Conservation (phyloP, 768 basidiomycete genomes). For the Phanerochaete sordida region DNA sequence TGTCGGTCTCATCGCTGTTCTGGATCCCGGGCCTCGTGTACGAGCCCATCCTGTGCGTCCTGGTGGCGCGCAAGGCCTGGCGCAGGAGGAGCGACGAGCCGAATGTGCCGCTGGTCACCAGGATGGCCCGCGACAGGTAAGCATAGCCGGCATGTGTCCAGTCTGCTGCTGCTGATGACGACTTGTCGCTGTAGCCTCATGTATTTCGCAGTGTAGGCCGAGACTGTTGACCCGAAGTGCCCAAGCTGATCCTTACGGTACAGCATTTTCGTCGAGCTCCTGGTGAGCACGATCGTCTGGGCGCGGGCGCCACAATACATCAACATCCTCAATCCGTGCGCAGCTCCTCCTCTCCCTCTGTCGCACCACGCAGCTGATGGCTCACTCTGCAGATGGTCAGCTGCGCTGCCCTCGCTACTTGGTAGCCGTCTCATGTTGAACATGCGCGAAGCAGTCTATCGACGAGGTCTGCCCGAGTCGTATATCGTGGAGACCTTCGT, state of each 20-base stretch:
- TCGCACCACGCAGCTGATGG: too few species aligned
- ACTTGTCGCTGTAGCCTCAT: neutral
- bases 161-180: neutral
- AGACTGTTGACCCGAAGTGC: too few species aligned
- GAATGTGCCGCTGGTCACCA: slow-evolving; percentile 1
- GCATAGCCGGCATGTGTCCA: neutral
- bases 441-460: too few species aligned
- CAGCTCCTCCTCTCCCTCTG: neutral
- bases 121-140: slow-evolving; percentile 12
- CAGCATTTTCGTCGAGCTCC: slow-evolving; percentile 20
- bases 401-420: slow-evolving; percentile 22
- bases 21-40: slow-evolving; percentile 22
- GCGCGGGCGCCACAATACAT: slow-evolving; percentile 16
- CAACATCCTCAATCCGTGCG: slow-evolving; percentile 22
- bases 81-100: neutral
- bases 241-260: neutral
- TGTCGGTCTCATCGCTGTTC: slow-evolving; percentile 18
- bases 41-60: slow-evolving; percentile 21
- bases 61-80: slow-evolving; percentile 19
- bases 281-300: slow-evolving; percentile 19
- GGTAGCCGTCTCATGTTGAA: too few species aligned
- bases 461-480: too few species aligned
- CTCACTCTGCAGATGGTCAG: slow-evolving; percentile 18
- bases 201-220: slow-evolving; percentile 22
- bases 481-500: too few species aligned